Conservation (phyloP, 352 stramenopile genomes). For the Thalassiosira sp. region DNA sequence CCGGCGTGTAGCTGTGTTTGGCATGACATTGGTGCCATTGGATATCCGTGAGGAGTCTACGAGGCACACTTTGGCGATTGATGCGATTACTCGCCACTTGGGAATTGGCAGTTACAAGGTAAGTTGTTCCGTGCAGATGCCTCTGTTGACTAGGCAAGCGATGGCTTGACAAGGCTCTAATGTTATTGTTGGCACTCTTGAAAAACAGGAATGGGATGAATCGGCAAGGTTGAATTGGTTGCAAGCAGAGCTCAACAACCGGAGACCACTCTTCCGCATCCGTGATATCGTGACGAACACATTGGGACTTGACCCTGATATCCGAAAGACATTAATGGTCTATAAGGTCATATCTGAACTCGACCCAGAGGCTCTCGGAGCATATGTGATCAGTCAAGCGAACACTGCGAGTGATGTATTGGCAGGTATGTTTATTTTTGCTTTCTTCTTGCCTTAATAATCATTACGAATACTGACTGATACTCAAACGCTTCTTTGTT, state of each 20-base stretch:
- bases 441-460: no score
- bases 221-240: slow-evolving; percentile 82
- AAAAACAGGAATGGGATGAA: slow-evolving; percentile 81
- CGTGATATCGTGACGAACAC: slow-evolving; percentile 55
- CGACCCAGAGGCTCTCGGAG: slow-evolving; percentile 80
- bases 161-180: not conserved
- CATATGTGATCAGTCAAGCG: slow-evolving; percentile 88
- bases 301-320: slow-evolving; percentile 55
- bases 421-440: slow-evolving; percentile 87
- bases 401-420: slow-evolving; percentile 86
- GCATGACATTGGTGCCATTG: slow-evolving; percentile 83
- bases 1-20: slow-evolving; percentile 82
- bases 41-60: slow-evolving; percentile 86
- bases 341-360: slow-evolving; percentile 80
- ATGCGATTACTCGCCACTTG: slow-evolving; percentile 84
- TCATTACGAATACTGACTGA: no score
- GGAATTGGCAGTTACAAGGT: slow-evolving; percentile 84
- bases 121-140: no score
- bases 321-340: slow-evolving; percentile 79
- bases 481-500: no score
- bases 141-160: no score
- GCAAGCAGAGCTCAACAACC: slow-evolving; percentile 77
- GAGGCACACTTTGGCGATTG: slow-evolving; percentile 76
- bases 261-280: slow-evolving; percentile 79
- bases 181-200: not conserved